Evolutionary conservation across 768 basidiomycete genomes (phyloP).

Genomic region (Trametes cingulata): DNA sequence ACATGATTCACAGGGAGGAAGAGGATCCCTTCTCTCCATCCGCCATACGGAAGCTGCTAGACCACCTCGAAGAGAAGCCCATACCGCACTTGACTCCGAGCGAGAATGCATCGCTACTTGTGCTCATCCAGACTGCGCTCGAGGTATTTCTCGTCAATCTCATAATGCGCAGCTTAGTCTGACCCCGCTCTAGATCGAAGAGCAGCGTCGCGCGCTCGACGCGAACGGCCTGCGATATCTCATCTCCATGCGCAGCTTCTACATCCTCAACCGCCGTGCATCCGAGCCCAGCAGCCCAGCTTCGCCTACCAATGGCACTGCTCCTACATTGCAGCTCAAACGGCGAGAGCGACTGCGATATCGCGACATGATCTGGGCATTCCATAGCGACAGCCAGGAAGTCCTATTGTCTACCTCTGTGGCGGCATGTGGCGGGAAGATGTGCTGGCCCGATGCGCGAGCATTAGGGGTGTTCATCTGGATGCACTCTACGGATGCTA

Average conservation of each 20-base stretch:
- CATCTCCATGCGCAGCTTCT: constrained; percentile 89
- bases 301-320: constrained; percentile 31
- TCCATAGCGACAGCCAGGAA: constrained; percentile 92
- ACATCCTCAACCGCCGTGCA: constrained; percentile 74
- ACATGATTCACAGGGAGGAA: constrained; percentile 40
- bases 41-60: constrained; percentile 61
- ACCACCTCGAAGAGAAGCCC: constrained; percentile 60
- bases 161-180: too few species aligned
- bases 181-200: constrained; percentile 44
- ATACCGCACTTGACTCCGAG: constrained; percentile 72
- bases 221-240: constrained; percentile 91
- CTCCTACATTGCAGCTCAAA: constrained; percentile 45
- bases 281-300: constrained; percentile 49
- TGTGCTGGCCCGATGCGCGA: constrained; percentile 88
- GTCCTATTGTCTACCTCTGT: constrained; percentile 71
- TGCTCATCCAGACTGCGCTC: constrained; percentile 83
- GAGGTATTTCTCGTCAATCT: constrained; percentile 68
- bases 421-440: constrained; percentile 76
- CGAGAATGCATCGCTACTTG: constrained; percentile 82
- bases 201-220: constrained; percentile 88
- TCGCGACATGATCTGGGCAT: constrained; percentile 97
- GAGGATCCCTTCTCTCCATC: constrained; percentile 61
- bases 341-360: constrained; percentile 80
- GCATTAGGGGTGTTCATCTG: constrained; percentile 87
- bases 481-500: constrained; percentile 73